A percentile compares a stretch with the other conserved stretches of the same genome.
Evolutionary conservation across 805 yeast species (phyloP).

Genomic region (Teunomyces kruisii): DNA sequence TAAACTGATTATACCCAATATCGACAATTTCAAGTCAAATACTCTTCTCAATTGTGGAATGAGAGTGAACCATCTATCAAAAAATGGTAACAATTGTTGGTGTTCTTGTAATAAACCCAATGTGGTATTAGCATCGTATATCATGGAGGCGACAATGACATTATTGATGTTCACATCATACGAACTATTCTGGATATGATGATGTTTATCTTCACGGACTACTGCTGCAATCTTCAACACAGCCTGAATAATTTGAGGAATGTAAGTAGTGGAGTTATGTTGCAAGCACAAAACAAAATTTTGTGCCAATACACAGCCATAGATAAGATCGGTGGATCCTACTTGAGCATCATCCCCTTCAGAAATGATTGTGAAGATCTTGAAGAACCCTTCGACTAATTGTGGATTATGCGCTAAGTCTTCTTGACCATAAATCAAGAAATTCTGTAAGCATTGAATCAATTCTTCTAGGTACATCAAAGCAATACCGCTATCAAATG

Average conservation of each 20-base stretch:
- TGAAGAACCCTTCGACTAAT: conserved; percentile 49
- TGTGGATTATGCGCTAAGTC: conserved; percentile 41
- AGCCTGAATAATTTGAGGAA: conserved; percentile 46
- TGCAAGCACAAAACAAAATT: conserved; percentile 61
- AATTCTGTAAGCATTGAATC: conserved; percentile 71
- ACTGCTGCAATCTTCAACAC: conserved; percentile 40
- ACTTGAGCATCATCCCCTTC: conserved; percentile 45
- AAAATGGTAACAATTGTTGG: conserved; percentile 47
- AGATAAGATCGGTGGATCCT: conserved; percentile 55
- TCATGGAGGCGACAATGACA: conserved; percentile 61
- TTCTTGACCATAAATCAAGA: conserved; percentile 52
- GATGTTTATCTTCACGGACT: conserved; percentile 24
- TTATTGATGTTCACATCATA: conserved; percentile 56
- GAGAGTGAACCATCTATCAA: conserved; percentile 64
- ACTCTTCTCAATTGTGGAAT: conserved; percentile 63
- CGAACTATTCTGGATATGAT: conserved; percentile 29
- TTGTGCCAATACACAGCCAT: conserved; percentile 64
- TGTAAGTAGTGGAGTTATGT: conserved; percentile 42
- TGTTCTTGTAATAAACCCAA: conserved; percentile 49
- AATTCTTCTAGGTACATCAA: conserved; percentile 73
- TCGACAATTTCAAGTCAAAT: conserved; percentile 75
- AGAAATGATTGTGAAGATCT: conserved; percentile 47
- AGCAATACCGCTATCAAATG: conserved; percentile 48
- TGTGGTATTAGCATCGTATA: conserved; percentile 57
- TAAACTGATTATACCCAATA: conserved; percentile 61